A percentile compares a stretch with the other conserved stretches of the same genome.
Conservation (phyloP, 2,329 filamentous ascomycete genomes). For the Geosmithia flava region DNA sequence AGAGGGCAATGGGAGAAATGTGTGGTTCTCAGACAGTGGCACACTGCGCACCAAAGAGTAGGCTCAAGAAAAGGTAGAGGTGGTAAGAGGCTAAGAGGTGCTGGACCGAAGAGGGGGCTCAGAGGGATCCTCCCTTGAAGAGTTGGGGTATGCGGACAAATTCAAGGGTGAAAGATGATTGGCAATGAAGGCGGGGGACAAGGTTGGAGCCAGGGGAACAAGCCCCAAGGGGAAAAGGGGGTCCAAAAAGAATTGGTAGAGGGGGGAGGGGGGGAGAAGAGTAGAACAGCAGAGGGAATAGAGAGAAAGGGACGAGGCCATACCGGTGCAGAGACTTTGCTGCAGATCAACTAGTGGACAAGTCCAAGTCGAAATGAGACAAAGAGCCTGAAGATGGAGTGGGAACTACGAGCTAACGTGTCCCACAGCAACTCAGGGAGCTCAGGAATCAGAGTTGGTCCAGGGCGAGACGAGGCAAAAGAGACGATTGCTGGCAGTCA, state of each 20-base stretch:
- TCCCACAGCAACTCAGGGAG: conserved; percentile 35
- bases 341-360: background rate
- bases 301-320: background rate
- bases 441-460: conserved; percentile 21
- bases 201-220: background rate
- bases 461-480: conserved; percentile 22
- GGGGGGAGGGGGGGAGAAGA: conserved; percentile 21
- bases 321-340: background rate
- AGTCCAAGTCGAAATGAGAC: conserved; percentile 1
- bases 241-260: conserved; percentile 7
- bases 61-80: conserved; percentile 1
- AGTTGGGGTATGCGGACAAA: conserved; percentile 3
- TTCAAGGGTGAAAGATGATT: conserved; percentile 2
- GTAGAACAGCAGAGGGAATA: conserved; percentile 28
- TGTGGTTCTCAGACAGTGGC: conserved; percentile 5
- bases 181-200: background rate
- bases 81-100: conserved; percentile 1
- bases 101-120: conserved; percentile 4
- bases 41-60: conserved; percentile 1
- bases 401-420: conserved; percentile 55
- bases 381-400: conserved; percentile 7
- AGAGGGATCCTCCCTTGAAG: conserved; percentile 1
- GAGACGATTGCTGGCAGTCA: conserved; percentile 15
- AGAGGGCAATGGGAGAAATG: background rate
- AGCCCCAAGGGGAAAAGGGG: conserved; percentile 9